Conservation (phyloP, 2,329 filamentous ascomycete species). For the Monosporascus sp. region DNA sequence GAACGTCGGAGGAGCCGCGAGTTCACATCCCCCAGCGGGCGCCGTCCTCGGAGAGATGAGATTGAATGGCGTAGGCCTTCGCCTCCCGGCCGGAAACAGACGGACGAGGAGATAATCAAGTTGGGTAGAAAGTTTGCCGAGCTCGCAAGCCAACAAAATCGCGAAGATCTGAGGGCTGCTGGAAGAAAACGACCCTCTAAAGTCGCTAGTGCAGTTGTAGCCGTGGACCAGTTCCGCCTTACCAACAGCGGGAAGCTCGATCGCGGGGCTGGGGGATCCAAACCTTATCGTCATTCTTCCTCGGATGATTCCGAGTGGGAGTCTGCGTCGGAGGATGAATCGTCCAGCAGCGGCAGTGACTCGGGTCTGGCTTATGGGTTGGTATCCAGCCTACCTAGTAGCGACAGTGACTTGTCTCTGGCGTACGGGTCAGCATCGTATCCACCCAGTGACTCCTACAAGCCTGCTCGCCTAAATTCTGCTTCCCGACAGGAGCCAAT, state of each 20-base stretch:
- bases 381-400: conserved; percentile 16
- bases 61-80: conserved; percentile 15
- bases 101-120: conserved; percentile 53
- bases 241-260: conserved; percentile 29
- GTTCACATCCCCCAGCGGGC: conserved; percentile 20
- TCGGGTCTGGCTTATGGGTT: conserved; percentile 41
- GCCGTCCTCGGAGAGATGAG: conserved; percentile 8
- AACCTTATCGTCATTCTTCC: conserved; percentile 31
- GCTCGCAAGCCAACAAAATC: conserved; percentile 46
- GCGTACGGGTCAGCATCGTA: conserved; percentile 6
- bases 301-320: conserved; percentile 51
- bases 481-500: conserved; percentile 14
- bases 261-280: conserved; percentile 38
- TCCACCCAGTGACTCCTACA: conserved; percentile 10
- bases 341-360: conserved; percentile 36
- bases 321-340: conserved; percentile 47
- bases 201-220: conserved; percentile 34
- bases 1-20: conserved; percentile 32
- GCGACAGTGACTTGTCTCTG: not conserved
- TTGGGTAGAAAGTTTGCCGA: conserved; percentile 51
- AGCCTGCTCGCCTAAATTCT: not conserved
- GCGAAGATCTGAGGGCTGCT: conserved; percentile 40
- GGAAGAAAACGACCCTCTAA: conserved; percentile 35
- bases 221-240: conserved; percentile 36
- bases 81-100: conserved; percentile 32